Conservation (phyloP, 75 land plant species). For the Selaginella tamariscina region DNA sequence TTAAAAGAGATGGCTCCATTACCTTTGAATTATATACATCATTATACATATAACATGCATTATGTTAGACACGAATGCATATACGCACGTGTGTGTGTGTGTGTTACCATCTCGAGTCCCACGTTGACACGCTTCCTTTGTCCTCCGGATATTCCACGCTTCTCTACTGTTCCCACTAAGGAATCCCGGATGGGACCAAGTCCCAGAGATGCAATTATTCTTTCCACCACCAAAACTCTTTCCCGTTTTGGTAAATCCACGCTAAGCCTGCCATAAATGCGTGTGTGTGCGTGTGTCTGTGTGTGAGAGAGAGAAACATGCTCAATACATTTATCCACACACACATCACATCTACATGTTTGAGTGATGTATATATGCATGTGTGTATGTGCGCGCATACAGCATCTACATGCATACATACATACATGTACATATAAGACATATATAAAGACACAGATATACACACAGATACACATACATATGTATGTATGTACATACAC, state of each 20-base stretch:
- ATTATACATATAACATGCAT: no score
- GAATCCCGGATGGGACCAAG: slow-evolving; percentile 70
- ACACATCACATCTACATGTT: no score
- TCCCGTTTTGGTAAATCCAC: slow-evolving; percentile 58
- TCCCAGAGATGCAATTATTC: slow-evolving; percentile 85
- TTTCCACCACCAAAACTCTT: slow-evolving; percentile 79
- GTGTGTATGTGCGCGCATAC: no score
- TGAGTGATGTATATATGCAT: no score
- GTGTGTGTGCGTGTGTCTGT: neutral
- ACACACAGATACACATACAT: no score
- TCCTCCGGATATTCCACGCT: slow-evolving; percentile 95
- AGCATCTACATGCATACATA: neutral
- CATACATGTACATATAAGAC: neutral
- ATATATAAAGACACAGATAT: neutral
- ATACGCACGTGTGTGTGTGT: no score
- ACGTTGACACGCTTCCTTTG: slow-evolving; percentile 97
- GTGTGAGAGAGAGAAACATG: neutral
- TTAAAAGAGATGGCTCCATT: slow-evolving; percentile 90
- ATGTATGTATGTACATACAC: neutral
- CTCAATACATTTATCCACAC: neutral
- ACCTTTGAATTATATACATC: no score
- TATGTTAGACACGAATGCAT: no score
- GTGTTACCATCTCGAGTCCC: slow-evolving; percentile 90
- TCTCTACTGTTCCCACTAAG: slow-evolving; percentile 88
- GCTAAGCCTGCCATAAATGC: slow-evolving; percentile 42